These are phyloP conservation scores for Zasmidium angulare DNA, from an alignment of 2,329 filamentous ascomycete species.

Conservation along the genomic window DNA sequence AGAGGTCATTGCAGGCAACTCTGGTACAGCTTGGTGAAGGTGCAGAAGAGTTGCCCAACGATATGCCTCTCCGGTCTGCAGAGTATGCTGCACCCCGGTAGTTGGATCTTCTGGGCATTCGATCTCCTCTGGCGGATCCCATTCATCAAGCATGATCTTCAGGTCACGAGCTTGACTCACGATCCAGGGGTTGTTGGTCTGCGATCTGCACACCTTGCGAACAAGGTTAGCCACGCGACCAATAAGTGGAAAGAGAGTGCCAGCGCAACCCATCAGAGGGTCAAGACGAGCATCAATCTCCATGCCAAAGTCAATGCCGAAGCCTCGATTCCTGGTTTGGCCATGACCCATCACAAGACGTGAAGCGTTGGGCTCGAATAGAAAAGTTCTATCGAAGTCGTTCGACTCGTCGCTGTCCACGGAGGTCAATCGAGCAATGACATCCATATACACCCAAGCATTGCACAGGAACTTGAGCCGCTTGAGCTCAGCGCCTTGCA, in stretches of 20 bases:
- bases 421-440: slow-evolving; percentile 67
- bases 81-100: slow-evolving; percentile 61
- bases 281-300: slow-evolving; percentile 59
- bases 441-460: slow-evolving; percentile 72
- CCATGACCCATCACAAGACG: slow-evolving; percentile 23
- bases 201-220: slow-evolving; percentile 58
- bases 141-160: slow-evolving; percentile 60
- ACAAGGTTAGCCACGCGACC: slow-evolving; percentile 65
- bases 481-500: slow-evolving; percentile 49
- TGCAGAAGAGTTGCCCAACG: slow-evolving; percentile 66
- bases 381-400: slow-evolving; percentile 51
- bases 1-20: slow-evolving; percentile 61
- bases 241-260: slow-evolving; percentile 67
- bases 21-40: slow-evolving; percentile 67
- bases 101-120: slow-evolving; percentile 64
- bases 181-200: slow-evolving; percentile 59
- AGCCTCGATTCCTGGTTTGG: slow-evolving; percentile 25
- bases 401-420: slow-evolving; percentile 57
- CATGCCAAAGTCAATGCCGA: slow-evolving; percentile 39
- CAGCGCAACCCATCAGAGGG: slow-evolving; percentile 68
- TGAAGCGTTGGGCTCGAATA: slow-evolving; percentile 38
- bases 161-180: slow-evolving; percentile 63
- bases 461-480: slow-evolving; percentile 68
- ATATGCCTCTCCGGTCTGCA: slow-evolving; percentile 67
- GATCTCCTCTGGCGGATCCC: slow-evolving; percentile 59